phyloP scores from a whole-genome alignment of 1,284 basidiomycete genomes.

The Austroboletus niveus region DNA sequence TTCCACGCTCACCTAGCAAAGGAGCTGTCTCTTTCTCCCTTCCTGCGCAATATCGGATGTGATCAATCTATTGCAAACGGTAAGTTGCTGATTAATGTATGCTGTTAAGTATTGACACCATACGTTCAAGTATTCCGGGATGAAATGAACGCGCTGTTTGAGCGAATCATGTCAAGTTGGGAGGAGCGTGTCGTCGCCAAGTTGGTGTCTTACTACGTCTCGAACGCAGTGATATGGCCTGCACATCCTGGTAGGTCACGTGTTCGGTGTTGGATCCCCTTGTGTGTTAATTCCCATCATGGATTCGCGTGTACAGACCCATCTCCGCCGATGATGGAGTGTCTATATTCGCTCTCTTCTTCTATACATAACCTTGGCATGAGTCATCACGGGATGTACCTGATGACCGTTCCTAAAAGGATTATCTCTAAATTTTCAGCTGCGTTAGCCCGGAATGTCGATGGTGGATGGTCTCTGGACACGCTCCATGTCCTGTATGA shows the following conservation, averaged over 20 bases:
- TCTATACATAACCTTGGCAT: slow-evolving; percentile 54
- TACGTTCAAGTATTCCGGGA: slow-evolving; percentile 43
- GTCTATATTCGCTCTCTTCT: slow-evolving; percentile 52
- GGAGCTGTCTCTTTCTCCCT: slow-evolving; percentile 41
- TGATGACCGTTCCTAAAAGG: slow-evolving; percentile 35
- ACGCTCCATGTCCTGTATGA: slow-evolving; percentile 41
- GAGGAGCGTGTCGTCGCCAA: slow-evolving; percentile 39
- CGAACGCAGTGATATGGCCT: slow-evolving; percentile 9
- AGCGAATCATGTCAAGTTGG: slow-evolving; percentile 50
- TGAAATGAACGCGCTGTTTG: slow-evolving; percentile 38
- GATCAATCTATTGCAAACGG: slow-evolving; percentile 37
- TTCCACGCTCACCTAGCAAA: slow-evolving; percentile 44
- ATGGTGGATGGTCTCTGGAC: slow-evolving; percentile 28
- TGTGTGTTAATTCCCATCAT: slow-evolving; percentile 17
- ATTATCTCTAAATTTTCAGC: slow-evolving; percentile 38
- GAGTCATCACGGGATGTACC: slow-evolving; percentile 35
- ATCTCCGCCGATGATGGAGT: slow-evolving; percentile 52
- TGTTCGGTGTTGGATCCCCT: slow-evolving; percentile 1
- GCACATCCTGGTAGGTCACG: slow-evolving; percentile 12
- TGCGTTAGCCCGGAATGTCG: slow-evolving; percentile 39
- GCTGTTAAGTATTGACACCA: slow-evolving; percentile 3
- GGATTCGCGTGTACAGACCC: slow-evolving; percentile 36
- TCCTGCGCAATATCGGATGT: slow-evolving; percentile 46
- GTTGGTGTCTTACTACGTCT: slow-evolving; percentile 30
- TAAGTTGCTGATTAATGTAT: slow-evolving; percentile 24